These are phyloP conservation scores for Ensete glaucum DNA, from an alignment of 176 grass and related monocot genomes.

Conservation along the genomic window DNA sequence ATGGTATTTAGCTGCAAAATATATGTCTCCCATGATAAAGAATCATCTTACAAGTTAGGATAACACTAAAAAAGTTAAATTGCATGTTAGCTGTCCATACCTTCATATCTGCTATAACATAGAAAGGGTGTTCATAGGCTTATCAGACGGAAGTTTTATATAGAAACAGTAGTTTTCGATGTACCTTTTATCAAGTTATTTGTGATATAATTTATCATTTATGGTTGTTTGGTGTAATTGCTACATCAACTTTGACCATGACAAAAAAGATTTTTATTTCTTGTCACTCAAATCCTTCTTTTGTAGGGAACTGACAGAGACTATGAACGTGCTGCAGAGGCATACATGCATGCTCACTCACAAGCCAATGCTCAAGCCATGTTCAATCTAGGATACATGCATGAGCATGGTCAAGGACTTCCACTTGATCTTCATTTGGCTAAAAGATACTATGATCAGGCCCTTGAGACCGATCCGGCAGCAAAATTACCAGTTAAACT, in stretches of 20 bases:
- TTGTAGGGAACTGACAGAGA: slow-evolving; percentile 73
- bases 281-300: neutral
- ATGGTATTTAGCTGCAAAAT: neutral
- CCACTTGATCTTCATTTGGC: slow-evolving; percentile 90
- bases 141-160: neutral
- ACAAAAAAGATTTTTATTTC: neutral
- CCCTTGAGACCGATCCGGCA: slow-evolving; percentile 58
- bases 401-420: slow-evolving; percentile 97
- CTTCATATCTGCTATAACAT: neutral
- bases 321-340: slow-evolving; percentile 85
- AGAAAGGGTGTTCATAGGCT: neutral
- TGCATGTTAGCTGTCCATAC: neutral
- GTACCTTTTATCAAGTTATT: neutral
- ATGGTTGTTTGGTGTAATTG: neutral
- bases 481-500: slow-evolving; percentile 83
- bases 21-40: too few species aligned
- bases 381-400: slow-evolving; percentile 99
- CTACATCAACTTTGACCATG: neutral
- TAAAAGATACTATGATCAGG: slow-evolving; percentile 99
- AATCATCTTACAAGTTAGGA: neutral
- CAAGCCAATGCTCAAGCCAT: slow-evolving; percentile 96
- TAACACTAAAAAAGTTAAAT: neutral
- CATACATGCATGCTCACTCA: slow-evolving; percentile 91
- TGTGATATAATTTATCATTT: neutral
- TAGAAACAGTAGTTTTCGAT: neutral